Base-by-base conservation (phyloP, 2,329 filamentous ascomycete genomes). In the Ophiostoma quercus region DNA sequence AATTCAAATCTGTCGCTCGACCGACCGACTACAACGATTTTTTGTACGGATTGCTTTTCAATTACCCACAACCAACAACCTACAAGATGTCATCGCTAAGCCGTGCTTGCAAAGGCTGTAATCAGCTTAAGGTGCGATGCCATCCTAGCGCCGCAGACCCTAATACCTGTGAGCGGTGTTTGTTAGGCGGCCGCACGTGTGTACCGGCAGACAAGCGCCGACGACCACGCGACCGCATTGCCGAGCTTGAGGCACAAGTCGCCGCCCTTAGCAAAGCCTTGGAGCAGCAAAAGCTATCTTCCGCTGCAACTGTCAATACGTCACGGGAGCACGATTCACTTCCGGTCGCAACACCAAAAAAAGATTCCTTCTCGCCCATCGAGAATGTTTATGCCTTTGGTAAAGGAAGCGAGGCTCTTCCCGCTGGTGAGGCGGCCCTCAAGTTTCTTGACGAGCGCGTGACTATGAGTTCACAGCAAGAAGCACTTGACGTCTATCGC, bases 51-150 rank as follows among this genome's bases (percentile, higher is more conserved):
- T 19, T n/a, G 47, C n/a, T 43, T 29, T 29, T 32, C 54, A 22
- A 57, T 60, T 32, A 32, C 32, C 22, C 12, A 5, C 54, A 60
- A 47, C 7, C 16, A 14, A 19, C 43, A 47, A 47, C 5, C 16
- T 16, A 47, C 43, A 19, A 2, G 1, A 60, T 60, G 54, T 3
- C 54, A 60, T 60, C 54, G 4, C 16, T 60, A 32, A 69, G 68
- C 65, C 68, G 68, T n/a, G 68, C 68, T 22, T 69, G 68, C 65
- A 67, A 67, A n/a, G 68, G 63, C 5, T 69, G 65, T 63, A 69
- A 32, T 25, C 65, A 67, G 65, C 68, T 69, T 47, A 69, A 69
- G 25, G 63, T 69, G 16, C 68, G 68, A 11, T 69, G 68, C 51
- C 68, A 69, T 65, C 68, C 68, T 1, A 43, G 51, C 11, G 29